Evolutionary conservation across 176 grass and related monocot genomes (phyloP).

Genomic region (Carex cristatella): DNA sequence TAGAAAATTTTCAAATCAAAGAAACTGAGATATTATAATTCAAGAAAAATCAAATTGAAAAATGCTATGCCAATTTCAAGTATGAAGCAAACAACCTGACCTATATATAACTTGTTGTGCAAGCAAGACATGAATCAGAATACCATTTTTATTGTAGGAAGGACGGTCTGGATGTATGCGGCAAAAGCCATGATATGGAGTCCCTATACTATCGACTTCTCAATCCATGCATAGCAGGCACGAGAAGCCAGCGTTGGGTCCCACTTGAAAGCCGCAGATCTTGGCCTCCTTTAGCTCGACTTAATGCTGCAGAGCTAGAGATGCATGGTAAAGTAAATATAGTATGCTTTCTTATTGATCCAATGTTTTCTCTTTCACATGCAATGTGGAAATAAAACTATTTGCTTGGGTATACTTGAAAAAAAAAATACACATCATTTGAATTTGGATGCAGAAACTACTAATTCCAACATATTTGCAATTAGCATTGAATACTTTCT

Average conservation of each 20-base stretch:
- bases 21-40: not conserved
- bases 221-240: conserved; percentile 85
- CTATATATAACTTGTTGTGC: not conserved
- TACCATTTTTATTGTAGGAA: conserved; percentile 47
- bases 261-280: conserved; percentile 61
- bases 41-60: not conserved
- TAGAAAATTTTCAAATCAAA: not conserved
- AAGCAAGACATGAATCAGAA: not conserved
- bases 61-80: not conserved
- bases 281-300: conserved; percentile 64
- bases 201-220: conserved; percentile 74
- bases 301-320: conserved; percentile 72
- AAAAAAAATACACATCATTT: not conserved
- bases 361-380: conserved; percentile 10
- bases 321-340: conserved; percentile 57
- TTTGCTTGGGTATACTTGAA: not conserved
- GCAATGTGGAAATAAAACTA: conserved; percentile 10
- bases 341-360: not conserved
- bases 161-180: conserved; percentile 54
- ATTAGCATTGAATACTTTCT: not conserved
- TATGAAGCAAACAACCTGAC: not conserved
- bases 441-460: not conserved
- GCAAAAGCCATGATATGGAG: conserved; percentile 63
- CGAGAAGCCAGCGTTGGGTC: conserved; percentile 80
- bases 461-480: not conserved